A percentile compares a stretch with the other conserved stretches of the same genome.
These are phyloP conservation scores for Colletotrichum nymphaeae DNA, from an alignment of 2,329 filamentous ascomycete species.

Conservation along the genomic window DNA sequence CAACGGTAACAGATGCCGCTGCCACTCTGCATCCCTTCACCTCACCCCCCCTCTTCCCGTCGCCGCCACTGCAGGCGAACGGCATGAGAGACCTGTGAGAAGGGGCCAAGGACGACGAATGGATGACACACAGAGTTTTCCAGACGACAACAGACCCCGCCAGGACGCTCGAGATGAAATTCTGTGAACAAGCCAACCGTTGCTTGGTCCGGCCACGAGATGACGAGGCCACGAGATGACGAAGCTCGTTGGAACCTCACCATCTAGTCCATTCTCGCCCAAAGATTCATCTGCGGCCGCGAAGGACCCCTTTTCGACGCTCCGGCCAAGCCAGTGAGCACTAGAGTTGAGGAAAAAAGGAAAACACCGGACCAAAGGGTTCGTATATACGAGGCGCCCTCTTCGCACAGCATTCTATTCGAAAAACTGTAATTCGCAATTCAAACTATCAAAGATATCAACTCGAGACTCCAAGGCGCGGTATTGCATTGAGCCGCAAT, in stretches of 20 bases:
- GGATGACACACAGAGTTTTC: slow-evolving; percentile 11
- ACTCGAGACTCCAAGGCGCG: slow-evolving; percentile 4
- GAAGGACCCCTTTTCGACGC: not conserved
- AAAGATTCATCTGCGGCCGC: not conserved
- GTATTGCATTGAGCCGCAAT: slow-evolving; percentile 15
- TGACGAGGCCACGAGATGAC: not conserved
- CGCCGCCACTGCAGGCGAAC: not conserved
- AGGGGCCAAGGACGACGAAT: not conserved
- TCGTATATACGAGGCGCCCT: not conserved
- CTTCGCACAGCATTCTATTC: not conserved
- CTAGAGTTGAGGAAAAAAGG: not conserved
- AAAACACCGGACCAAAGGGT: not conserved
- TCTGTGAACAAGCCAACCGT: slow-evolving; percentile 11
- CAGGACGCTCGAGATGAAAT: not conserved
- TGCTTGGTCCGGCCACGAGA: slow-evolving; percentile 20
- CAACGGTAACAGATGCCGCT: not conserved
- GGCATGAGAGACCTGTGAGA: not conserved
- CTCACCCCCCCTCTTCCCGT: not conserved
- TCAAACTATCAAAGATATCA: not conserved
- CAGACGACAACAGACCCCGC: slow-evolving; percentile 18
- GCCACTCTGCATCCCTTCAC: not conserved
- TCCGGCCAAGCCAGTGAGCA: slow-evolving; percentile 4
- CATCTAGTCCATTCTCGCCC: not conserved
- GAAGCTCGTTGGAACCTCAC: not conserved
- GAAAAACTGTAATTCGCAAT: not conserved